Conservation (phyloP, 2,329 filamentous ascomycete species). For the Bipolaris sorokiniana region DNA sequence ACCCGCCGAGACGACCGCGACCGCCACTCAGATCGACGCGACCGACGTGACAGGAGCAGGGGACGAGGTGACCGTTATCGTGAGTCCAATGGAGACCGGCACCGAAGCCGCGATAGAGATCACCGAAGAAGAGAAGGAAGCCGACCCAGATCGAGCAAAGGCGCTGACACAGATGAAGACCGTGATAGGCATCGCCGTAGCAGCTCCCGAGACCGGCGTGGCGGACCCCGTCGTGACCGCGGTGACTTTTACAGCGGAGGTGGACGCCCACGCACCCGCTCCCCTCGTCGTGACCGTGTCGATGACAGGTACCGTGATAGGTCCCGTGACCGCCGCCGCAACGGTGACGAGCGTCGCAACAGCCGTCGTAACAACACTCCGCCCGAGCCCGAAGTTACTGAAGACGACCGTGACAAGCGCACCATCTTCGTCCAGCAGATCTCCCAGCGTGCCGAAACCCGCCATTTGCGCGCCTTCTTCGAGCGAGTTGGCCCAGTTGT, state of each 20-base stretch:
- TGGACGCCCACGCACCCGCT: constrained; percentile 47
- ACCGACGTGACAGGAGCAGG: constrained; percentile 40
- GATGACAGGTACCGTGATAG: constrained; percentile 54
- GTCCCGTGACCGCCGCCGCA: constrained; percentile 55
- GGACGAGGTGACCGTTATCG: constrained; percentile 37
- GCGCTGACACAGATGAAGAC: constrained; percentile 47
- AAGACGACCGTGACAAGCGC: constrained; percentile 94
- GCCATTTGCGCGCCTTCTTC: constrained; percentile 93
- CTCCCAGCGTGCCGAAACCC: constrained; percentile 88
- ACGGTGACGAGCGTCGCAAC: constrained; percentile 54
- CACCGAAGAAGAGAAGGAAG: constrained; percentile 40
- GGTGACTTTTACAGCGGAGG: constrained; percentile 50
- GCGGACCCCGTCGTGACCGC: constrained; percentile 35
- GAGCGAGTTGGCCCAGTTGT: constrained; percentile 93
- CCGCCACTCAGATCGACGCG: constrained; percentile 29
- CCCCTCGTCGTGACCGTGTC: constrained; percentile 49
- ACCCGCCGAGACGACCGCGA: constrained; percentile 41
- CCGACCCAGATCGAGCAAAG: constrained; percentile 41
- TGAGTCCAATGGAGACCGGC: constrained; percentile 42
- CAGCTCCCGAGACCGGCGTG: constrained; percentile 38
- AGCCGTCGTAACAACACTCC: constrained; percentile 50
- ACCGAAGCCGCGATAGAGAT: constrained; percentile 43
- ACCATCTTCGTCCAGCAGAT: constrained; percentile 99
- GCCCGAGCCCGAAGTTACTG: constrained; percentile 75
- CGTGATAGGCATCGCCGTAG: constrained; percentile 43